These are phyloP conservation scores for Schwanniomyces yamadae DNA, from an alignment of 805 yeast genomes.

Conservation along the genomic window DNA sequence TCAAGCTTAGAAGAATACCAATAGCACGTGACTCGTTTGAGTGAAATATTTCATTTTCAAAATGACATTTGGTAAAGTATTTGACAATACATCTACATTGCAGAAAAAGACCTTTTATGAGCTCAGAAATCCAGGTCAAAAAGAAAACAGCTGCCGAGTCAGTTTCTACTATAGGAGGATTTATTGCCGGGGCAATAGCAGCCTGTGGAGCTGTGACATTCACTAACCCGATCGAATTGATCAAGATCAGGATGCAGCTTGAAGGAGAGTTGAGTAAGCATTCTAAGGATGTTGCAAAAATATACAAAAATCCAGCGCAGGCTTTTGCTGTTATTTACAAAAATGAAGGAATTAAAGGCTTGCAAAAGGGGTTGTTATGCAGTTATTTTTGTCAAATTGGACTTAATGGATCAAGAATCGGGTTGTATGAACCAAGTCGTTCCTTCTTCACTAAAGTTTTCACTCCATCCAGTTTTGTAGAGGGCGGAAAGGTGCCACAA, in stretches of 20 bases:
- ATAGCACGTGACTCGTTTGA: too few relatives aligned
- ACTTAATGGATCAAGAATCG: constrained; percentile 90
- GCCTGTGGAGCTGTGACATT: constrained; percentile 98
- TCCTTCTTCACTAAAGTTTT: constrained; percentile 52
- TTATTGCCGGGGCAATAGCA: constrained; percentile 87
- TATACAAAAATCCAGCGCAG: constrained; percentile 82
- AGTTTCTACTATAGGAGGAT: constrained; percentile 71
- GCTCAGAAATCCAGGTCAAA: too few relatives aligned
- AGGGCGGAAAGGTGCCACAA: constrained; percentile 34
- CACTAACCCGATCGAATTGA: constrained; percentile 93
- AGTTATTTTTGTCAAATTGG: constrained; percentile 91
- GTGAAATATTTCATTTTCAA: too few relatives aligned
- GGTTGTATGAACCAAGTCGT: constrained; percentile 89
- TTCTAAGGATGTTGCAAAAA: constrained; percentile 44
- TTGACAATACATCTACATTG: too few relatives aligned
- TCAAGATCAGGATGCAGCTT: constrained; percentile 93
- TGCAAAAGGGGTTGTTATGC: constrained; percentile 85
- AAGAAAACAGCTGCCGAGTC: constrained; percentile 42
- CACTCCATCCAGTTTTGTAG: constrained; percentile 50
- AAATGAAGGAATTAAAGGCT: constrained; percentile 83
- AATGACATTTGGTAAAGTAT: too few relatives aligned
- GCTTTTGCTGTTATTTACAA: constrained; percentile 69
- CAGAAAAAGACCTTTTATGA: too few relatives aligned
- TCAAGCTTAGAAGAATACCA: too few relatives aligned
- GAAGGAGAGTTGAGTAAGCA: constrained; percentile 83